Evolutionary conservation across 2,329 filamentous ascomycete genomes (phyloP), one percentile per base, ranked within the genome.

Genomic region (Tolypocladium ovalisporum): DNA sequence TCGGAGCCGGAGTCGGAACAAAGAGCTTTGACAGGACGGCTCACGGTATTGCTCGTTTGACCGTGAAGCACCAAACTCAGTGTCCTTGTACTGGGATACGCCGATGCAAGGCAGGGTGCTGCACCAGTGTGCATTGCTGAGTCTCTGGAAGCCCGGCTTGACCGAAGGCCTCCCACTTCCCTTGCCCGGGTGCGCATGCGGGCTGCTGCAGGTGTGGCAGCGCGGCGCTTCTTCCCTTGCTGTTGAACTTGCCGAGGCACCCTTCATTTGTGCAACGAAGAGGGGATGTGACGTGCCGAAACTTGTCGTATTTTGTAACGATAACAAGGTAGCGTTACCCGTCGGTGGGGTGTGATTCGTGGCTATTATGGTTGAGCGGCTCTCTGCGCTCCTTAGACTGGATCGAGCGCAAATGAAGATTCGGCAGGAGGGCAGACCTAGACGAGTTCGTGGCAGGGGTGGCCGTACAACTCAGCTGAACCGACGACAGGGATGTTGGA

Each of bases 401-500:
- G 52, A 54, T 56, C 54, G 54, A 51, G 42, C 22, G 8, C 51
- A 52, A 52, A 60, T 54, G 42, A 56, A 60, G 58, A 60, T 58
- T 56, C 56, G 58, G 54, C 54, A 57, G 53, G 55, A 32, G n/a
- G 13, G 10, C 37, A 55, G 37, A 32, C 32, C 57, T 53, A 44
- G 55, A 39, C 40, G 49, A 22, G n/a, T 34, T 52, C 9, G 15
- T 27, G 29, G 37, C 53, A 58, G 53, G 56, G 56, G 56, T 42
- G 8, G 5, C 10, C 27, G 52, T 51, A 35, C 49, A 53, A 24
- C 17, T 27, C 49, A 58, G 57, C 54, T 56, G 57, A 58, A 58
- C 10, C 3, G 34, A 22, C 47, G 57, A 17, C 47, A 54, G 54
- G 37, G 39, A 49, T 54, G 51, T 34, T 54, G 52, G 39, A 22